Conservation (phyloP, 495 filamentous ascomycete species). For the Penicillium goetzii region DNA sequence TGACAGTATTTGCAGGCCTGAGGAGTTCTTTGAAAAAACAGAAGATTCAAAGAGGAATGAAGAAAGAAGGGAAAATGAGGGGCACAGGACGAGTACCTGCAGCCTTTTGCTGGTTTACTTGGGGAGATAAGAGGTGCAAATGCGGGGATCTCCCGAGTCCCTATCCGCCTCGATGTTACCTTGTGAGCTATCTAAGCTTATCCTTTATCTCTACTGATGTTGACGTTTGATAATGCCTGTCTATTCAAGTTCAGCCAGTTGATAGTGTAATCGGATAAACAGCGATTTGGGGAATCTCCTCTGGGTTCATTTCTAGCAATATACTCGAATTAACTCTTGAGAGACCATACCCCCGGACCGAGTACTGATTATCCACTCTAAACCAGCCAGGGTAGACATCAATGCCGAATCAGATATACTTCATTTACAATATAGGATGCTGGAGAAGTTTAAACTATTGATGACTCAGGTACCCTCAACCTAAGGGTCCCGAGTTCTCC, state of each 20-base stretch:
- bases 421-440: background rate
- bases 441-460: background rate
- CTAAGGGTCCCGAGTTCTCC: background rate
- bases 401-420: background rate
- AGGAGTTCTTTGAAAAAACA: background rate
- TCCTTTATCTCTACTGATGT: background rate
- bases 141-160: slow-evolving; percentile 1
- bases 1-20: background rate
- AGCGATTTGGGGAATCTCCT: background rate
- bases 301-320: background rate
- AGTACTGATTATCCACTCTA: no score
- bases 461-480: background rate
- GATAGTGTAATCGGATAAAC: background rate
- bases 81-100: background rate
- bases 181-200: background rate
- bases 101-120: background rate
- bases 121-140: slow-evolving; percentile 1
- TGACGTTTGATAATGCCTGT: background rate
- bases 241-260: background rate
- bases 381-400: no score
- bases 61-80: background rate
- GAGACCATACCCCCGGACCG: no score
- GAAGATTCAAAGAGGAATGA: background rate
- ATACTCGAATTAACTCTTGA: background rate
- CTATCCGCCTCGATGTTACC: slow-evolving; percentile 4